Evolutionary conservation across 1,284 basidiomycete genomes (phyloP).

Genomic region (Fomitopsis palustris): DNA sequence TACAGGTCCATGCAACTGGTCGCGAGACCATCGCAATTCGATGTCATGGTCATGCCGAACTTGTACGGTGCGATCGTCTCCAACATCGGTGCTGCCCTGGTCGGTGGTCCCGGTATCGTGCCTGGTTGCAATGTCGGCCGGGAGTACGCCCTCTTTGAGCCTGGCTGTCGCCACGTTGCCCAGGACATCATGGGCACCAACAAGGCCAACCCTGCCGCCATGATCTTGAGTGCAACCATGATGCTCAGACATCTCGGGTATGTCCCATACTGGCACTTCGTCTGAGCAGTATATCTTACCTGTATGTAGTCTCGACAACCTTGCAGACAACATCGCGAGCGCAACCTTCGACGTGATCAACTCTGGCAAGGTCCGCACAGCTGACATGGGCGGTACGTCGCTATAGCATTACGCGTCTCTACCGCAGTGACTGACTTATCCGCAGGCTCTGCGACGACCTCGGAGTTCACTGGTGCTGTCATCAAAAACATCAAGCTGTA

Average conservation of each 20-base stretch:
- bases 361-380: conserved; percentile 86
- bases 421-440: neutral
- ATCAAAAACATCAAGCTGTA: conserved; percentile 59
- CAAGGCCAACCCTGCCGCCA: conserved; percentile 96
- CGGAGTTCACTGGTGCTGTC: conserved; percentile 89
- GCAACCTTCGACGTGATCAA: conserved; percentile 94
- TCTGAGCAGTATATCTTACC: neutral
- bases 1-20: conserved; percentile 96
- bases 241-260: conserved; percentile 96
- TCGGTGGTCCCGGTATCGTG: conserved; percentile 96
- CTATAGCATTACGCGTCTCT: neutral
- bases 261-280: neutral
- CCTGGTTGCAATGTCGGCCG: conserved; percentile 98
- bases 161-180: conserved; percentile 97
- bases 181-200: conserved; percentile 98
- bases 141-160: conserved; percentile 98
- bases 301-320: conserved; percentile 72
- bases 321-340: conserved; percentile 93
- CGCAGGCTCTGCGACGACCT: conserved; percentile 81
- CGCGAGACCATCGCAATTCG: conserved; percentile 92
- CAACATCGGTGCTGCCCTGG: conserved; percentile 97
- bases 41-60: conserved; percentile 99
- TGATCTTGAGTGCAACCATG: conserved; percentile 98
- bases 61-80: conserved; percentile 96
- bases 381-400: conserved; percentile 90